Base-by-base conservation (phyloP, 75 land plant species). In the Isoetes taiwanensis region DNA sequence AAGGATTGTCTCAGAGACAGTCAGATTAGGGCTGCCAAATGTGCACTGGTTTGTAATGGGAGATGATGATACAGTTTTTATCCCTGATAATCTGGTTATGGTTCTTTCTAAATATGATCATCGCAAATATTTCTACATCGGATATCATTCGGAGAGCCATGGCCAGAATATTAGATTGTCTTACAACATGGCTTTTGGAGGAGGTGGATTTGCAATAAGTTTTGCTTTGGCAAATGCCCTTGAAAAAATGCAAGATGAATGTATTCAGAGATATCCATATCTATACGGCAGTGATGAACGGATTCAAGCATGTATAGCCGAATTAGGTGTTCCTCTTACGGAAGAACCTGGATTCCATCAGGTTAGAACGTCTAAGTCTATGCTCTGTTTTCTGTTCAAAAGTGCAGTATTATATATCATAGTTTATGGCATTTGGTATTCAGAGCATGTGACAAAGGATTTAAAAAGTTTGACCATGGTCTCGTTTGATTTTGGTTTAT, bases 1-100 rank as follows among this genome's bases (percentile, higher is more conserved):
- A 14, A 31, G 81, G 21, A 72, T 85, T 2, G 66, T 76, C 41
- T 63, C 60, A 48, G 90, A 81, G 66, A 71, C 65, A 2, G 72
- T 73, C 29, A 61, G 66, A 17, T 38, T 75, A 6, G 68, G 63
- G 8, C 53, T 72, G 2, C 75, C 66, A 52, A 28, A 72, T 26
- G 75, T 69, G 37, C 65, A 46, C 1, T 72, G 75, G 75, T 72
- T 72, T n/a, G 50, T 46, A 23, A 46, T 46, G 50, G 50, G 50
- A 16, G 50, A 46, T 23, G 50, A 46, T 23, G 50, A 46, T 23
- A 46, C 50, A 8, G n/a, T 46, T 19, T 46, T 46, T 46, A 23
- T 46, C 4, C 50, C 50, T 19, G 50, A 46, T 19, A 46, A 46
- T n/a, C 16, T 46, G 50, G 50, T 46, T 19, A 46, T 6, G 50